Evolutionary conservation across 2,329 filamentous ascomycete species (phyloP), one percentile per base, ranked within the genome.

Genomic region (Macrophomina phaseolina): DNA sequence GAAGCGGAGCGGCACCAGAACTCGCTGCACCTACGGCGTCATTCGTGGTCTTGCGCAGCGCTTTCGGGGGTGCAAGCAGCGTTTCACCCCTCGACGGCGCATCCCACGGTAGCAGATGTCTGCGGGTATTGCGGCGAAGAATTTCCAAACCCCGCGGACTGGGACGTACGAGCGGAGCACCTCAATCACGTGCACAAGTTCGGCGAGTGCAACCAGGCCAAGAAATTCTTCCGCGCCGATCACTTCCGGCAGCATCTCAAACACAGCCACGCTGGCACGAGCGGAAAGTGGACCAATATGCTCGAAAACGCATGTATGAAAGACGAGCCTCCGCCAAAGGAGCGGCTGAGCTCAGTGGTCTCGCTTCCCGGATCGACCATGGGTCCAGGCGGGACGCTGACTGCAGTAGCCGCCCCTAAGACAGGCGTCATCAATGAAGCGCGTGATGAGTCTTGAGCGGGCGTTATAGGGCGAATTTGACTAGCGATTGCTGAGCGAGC

Each of bases 231-330:
- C 82, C 88, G 95, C 45, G 95, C 95, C 40, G 95, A 99, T 78
- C 95, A 99, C 78, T 99, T 99, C 84, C 89, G 95, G 68, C 95
- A 99, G 79, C 95, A 99, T 80, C 84, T 99, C 67, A 99, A 98
- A 83, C 95, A 99, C 78, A 97, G 93, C 77, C 95, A 98, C 80
- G 92, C 92, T 45, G 95, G 95, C 42, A 94, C 93, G 0, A 97
- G 93, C 79, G 95, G 95, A 38, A 98, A 98, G 80, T 99, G 95
- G 95, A 99, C 95, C 12, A 98, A 98, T 79, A 94, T 97, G 86
- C 84, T 99, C 40, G 95, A 99, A 78, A 96, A 93, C 76, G 93
- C 94, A 5, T 99, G 95, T 81, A 97, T 98, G 92, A 89, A 94
- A 78, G 94, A 97, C 76, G 93, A 97, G 74, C 87, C 88, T 64